Percentiles rank a stretch among this genome's conserved stretches.
Evolutionary conservation across 176 grass and related monocot genomes (phyloP).

Genomic region (Coix lacrymajobi): DNA sequence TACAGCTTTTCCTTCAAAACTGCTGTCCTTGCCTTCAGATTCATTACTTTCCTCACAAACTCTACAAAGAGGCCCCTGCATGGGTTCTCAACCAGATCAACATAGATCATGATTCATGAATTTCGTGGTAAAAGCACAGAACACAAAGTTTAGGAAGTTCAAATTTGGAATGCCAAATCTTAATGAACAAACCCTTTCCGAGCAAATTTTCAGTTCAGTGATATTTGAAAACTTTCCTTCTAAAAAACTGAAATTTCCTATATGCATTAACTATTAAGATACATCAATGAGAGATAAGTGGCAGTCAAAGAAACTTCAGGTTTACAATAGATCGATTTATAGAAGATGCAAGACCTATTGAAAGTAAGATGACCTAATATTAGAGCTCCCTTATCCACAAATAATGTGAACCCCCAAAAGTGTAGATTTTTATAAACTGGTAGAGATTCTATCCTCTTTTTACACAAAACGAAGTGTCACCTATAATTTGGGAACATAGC

Average conservation of each 20-base stretch:
- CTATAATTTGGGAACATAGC: neutral
- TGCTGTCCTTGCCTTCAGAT: conserved; percentile 42
- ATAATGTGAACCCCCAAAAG: neutral
- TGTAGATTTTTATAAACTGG: neutral
- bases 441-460: neutral
- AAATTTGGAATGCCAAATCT: neutral
- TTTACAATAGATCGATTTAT: neutral
- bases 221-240: neutral
- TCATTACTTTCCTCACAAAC: conserved; percentile 59
- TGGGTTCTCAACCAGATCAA: conserved; percentile 19
- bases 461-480: neutral
- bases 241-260: neutral
- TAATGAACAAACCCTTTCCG: neutral
- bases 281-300: neutral
- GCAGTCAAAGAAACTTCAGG: neutral
- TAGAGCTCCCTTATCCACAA: neutral
- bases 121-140: conserved; percentile 12
- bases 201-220: conserved; percentile 1
- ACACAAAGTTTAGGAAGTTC: neutral
- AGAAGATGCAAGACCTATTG: neutral
- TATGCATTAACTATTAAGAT: neutral
- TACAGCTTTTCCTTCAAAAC: conserved; percentile 64
- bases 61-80: conserved; percentile 87
- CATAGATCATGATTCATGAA: conserved; percentile 12
- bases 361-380: neutral